Conservation (phyloP, 208 protist genomes). For the Tritrichomonas musculus region DNA sequence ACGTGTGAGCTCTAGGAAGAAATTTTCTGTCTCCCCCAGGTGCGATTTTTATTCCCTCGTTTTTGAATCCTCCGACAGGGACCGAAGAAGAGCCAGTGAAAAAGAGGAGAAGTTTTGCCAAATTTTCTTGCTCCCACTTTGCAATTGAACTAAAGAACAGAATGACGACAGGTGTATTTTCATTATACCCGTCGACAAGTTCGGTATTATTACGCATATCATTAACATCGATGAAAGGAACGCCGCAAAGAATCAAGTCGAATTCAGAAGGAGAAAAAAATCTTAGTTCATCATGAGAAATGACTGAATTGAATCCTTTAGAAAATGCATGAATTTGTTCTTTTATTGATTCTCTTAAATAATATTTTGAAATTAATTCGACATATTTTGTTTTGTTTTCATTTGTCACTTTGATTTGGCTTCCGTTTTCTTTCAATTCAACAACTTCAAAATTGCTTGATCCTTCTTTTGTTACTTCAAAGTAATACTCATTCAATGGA, state of each 20-base stretch:
- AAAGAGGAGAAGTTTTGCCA: slow-evolving; percentile 90
- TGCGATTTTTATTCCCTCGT: too few species aligned
- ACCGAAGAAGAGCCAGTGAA: slow-evolving; percentile 91
- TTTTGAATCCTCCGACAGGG: slow-evolving; percentile 89
- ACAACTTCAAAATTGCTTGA: slow-evolving; percentile 66
- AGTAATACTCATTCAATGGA: slow-evolving; percentile 75
- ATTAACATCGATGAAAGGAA: slow-evolving; percentile 88
- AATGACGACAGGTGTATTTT: slow-evolving; percentile 63
- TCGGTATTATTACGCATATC: slow-evolving; percentile 78
- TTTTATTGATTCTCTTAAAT: slow-evolving; percentile 77
- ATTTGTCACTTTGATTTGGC: slow-evolving; percentile 80
- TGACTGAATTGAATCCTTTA: slow-evolving; percentile 87
- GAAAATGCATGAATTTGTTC: slow-evolving; percentile 86
- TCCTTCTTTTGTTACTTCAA: too few species aligned
- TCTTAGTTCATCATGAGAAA: slow-evolving; percentile 72
- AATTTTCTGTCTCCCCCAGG: slow-evolving; percentile 50
- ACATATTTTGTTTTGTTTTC: slow-evolving; percentile 92
- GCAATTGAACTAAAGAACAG: slow-evolving; percentile 91
- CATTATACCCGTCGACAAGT: slow-evolving; percentile 69
- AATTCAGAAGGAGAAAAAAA: slow-evolving; percentile 90
- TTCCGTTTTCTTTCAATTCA: slow-evolving; percentile 78
- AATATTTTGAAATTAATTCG: slow-evolving; percentile 72
- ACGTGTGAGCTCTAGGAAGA: slow-evolving; percentile 89
- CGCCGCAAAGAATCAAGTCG: slow-evolving; percentile 91
- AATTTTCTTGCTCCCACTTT: too few species aligned